A percentile compares a stretch with the other conserved stretches of the same genome.
phyloP scores from a whole-genome alignment of 1,284 basidiomycete genomes.

The Boletus nobilissimus region DNA sequence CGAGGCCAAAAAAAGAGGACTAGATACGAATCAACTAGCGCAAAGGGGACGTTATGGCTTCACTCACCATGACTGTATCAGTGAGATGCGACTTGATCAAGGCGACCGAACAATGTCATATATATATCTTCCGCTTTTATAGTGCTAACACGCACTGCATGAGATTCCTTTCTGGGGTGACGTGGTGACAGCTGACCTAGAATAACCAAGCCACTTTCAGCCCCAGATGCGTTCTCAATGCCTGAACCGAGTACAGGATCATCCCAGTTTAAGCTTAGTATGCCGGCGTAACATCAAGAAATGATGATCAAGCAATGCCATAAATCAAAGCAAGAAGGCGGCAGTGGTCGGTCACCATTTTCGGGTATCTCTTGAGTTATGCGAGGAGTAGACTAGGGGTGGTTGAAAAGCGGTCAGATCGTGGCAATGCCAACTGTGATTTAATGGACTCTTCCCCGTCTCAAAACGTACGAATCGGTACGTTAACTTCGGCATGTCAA shows the following conservation, averaged over 20 bases:
- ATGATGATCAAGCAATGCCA: neutral
- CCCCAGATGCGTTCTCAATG: neutral
- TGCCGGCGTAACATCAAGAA: neutral
- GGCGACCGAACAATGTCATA: slow-evolving; percentile 29
- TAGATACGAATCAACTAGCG: slow-evolving; percentile 40
- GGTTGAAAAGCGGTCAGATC: neutral
- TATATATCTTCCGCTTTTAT: slow-evolving; percentile 28
- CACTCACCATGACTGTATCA: slow-evolving; percentile 45
- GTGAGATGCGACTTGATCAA: slow-evolving; percentile 19
- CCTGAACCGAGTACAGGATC: neutral
- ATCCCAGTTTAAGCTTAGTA: neutral
- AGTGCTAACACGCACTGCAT: slow-evolving; percentile 30
- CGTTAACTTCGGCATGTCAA: no score
- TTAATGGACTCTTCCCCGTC: no score
- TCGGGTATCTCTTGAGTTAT: neutral
- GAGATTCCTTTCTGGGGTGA: slow-evolving; percentile 41
- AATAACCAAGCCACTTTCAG: slow-evolving; percentile 9
- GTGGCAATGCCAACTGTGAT: no score
- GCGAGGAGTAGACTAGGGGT: neutral
- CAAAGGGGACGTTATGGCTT: neutral
- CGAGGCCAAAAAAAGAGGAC: slow-evolving; percentile 74
- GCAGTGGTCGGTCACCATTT: neutral
- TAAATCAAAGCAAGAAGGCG: neutral
- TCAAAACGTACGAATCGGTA: no score
- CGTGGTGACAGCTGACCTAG: slow-evolving; percentile 35